Conservation (phyloP, 441 rosid genomes). For the Populus hybrid region DNA sequence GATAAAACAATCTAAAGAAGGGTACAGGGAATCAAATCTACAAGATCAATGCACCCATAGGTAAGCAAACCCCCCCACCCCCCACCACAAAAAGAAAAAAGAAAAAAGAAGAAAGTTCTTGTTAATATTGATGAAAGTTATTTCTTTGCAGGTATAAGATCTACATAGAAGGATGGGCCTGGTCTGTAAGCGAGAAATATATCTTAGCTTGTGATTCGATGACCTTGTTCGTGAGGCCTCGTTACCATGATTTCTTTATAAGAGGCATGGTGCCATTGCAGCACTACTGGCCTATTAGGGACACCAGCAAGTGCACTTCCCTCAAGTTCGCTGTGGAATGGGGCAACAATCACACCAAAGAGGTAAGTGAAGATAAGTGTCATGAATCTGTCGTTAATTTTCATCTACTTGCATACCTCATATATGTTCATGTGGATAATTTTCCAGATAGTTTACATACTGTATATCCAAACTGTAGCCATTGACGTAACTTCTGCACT, state of each 20-base stretch:
- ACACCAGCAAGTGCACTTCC: conserved; percentile 55
- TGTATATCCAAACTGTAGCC: background rate
- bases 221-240: conserved; percentile 50
- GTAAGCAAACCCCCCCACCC: conserved; percentile 24
- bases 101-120: no score
- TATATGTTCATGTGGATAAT: no score
- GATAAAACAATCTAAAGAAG: conserved; percentile 44
- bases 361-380: conserved; percentile 33
- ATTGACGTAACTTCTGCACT: background rate
- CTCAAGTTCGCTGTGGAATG: conserved; percentile 74
- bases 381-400: no score
- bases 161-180: conserved; percentile 76
- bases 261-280: conserved; percentile 62
- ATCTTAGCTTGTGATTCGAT: conserved; percentile 77
- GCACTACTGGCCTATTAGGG: conserved; percentile 80
- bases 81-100: no score
- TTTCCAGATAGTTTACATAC: no score
- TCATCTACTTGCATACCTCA: no score
- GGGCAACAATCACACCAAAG: conserved; percentile 57
- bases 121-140: background rate
- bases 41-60: conserved; percentile 64
- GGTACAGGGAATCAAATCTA: conserved; percentile 60
- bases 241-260: conserved; percentile 58
- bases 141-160: conserved; percentile 58
- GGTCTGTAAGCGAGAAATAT: conserved; percentile 93